Base-by-base conservation (phyloP, 2,329 filamentous ascomycete genomes). In the Beauveria asiatica region DNA sequence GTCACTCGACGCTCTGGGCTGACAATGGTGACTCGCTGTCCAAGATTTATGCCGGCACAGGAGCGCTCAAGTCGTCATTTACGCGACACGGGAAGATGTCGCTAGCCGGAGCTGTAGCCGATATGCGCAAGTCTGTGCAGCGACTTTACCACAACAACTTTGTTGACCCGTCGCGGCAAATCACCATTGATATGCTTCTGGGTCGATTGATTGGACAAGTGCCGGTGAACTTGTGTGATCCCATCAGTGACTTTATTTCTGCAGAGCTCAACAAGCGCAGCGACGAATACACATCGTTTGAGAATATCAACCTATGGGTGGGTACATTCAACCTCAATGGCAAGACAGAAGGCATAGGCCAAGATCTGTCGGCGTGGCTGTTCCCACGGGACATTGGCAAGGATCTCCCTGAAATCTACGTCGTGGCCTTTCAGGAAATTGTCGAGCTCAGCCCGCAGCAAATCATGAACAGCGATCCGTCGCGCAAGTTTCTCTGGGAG, bases 111-210 rank as follows among this genome's bases (percentile, higher is more conserved):
- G 90, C 92, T 11, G 84, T 99, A 66, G 92, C 94, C n/a, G 94
- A 99, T 75, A 89, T 92, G 49, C 85, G 93, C 59, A 99, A 99
- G 74, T 96, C 91, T 65, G 92, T 93, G 1, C 94, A 94, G 57
- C 83, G 94, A 62, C 83, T 97, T 64, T 97, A 97, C 70, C 93
- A 97, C 75, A 99, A 99, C 75, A 97, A 97, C 70, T 97, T 99
- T 71, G 84, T 92, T 9, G 94, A 99, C 72, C 96, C 96, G 65
- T 89, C 87, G 23, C 83, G 92, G 51, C 94, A 99, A 70, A 92
- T 91, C 66, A 97, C 91, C 1, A 97, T 99, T 65, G 94, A 99
- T 72, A 87, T 96, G 76, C 81, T 99, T 6, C 80, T 99, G 5
- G 93, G 93, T 3, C 83, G 92, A 58, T 75, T 96, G 45, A 87